A percentile compares a stretch with the other conserved stretches of the same genome.
phyloP scores from a whole-genome alignment of 495 filamentous ascomycete genomes.

The Gamarada debralockiae region DNA sequence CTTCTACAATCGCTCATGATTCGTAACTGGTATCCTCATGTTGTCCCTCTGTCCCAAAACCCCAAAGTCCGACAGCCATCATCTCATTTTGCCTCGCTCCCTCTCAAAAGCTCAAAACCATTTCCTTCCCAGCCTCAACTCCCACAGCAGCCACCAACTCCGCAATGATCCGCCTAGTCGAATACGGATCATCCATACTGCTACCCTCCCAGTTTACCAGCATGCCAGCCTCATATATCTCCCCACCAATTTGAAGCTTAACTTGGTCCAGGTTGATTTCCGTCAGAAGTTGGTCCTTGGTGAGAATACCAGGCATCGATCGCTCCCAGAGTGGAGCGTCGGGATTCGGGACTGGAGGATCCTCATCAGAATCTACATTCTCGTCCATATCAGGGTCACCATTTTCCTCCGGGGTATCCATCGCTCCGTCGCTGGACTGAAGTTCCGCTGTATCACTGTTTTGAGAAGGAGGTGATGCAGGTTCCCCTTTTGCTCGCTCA shows the following conservation, averaged over 20 bases:
- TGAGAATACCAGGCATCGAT: conserved; percentile 75
- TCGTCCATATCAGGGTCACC: neutral
- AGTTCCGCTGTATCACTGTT: neutral
- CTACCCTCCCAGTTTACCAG: conserved; percentile 65
- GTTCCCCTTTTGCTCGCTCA: conserved; percentile 29
- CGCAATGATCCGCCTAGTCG: conserved; percentile 63
- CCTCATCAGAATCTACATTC: conserved; percentile 11
- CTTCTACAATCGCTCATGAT: too few species aligned
- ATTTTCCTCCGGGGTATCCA: neutral
- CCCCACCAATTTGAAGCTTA: conserved; percentile 27
- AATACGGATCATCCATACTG: conserved; percentile 42
- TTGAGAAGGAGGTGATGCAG: neutral
- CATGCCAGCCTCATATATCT: conserved; percentile 40
- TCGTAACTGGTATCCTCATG: too few species aligned
- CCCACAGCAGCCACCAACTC: conserved; percentile 79
- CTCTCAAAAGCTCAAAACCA: conserved; percentile 37
- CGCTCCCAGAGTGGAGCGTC: conserved; percentile 58
- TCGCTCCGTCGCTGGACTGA: neutral
- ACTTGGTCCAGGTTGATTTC: conserved; percentile 58
- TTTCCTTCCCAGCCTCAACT: conserved; percentile 55
- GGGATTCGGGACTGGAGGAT: conserved; percentile 27
- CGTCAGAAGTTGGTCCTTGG: conserved; percentile 54
- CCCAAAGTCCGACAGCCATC: neutral
- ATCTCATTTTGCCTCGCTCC: neutral
- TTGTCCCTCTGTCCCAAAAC: neutral